A percentile compares a stretch with the other conserved stretches of the same genome.
Conservation (phyloP, 805 yeast genomes). For the Yarrowia porcina region DNA sequence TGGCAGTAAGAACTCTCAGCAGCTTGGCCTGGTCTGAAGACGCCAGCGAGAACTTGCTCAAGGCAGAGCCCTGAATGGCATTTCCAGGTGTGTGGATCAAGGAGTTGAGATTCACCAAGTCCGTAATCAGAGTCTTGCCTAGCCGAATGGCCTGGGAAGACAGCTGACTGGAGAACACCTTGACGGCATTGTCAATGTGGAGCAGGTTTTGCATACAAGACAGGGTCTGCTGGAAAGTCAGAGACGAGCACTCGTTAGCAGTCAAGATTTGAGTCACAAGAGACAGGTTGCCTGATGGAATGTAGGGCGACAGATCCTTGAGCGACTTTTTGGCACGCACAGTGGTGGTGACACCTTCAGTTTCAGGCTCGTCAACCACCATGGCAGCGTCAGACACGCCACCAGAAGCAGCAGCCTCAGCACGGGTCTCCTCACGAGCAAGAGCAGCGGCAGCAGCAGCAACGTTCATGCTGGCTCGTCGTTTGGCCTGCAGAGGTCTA, state of each 20-base stretch:
- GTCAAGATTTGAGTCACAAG: slow-evolving; percentile 64
- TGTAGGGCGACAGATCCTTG: slow-evolving; percentile 47
- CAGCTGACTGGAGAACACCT: slow-evolving; percentile 63
- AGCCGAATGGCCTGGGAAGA: slow-evolving; percentile 60
- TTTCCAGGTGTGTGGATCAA: slow-evolving; percentile 35
- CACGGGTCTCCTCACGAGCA: background rate
- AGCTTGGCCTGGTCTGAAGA: slow-evolving; percentile 86
- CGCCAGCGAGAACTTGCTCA: slow-evolving; percentile 69
- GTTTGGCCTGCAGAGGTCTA: slow-evolving; percentile 51
- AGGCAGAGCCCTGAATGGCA: slow-evolving; percentile 52
- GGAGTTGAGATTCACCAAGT: slow-evolving; percentile 41
- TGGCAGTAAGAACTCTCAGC: slow-evolving; percentile 79
- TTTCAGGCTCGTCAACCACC: background rate
- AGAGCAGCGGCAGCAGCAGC: slow-evolving; percentile 32
- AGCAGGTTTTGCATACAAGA: slow-evolving; percentile 77
- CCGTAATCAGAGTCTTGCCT: slow-evolving; percentile 53
- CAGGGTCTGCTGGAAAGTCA: slow-evolving; percentile 79
- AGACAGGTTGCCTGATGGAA: slow-evolving; percentile 60
- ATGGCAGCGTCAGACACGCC: background rate
- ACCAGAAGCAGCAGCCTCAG: background rate
- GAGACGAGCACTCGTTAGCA: slow-evolving; percentile 79
- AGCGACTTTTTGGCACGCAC: slow-evolving; percentile 8
- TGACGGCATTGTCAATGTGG: slow-evolving; percentile 56
- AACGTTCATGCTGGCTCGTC: slow-evolving; percentile 46
- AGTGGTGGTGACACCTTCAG: background rate